Percentiles rank a stretch among this genome's conserved stretches.
phyloP scores from a whole-genome alignment of 2,329 filamentous ascomycete species.

The Fusarium caatingaense region DNA sequence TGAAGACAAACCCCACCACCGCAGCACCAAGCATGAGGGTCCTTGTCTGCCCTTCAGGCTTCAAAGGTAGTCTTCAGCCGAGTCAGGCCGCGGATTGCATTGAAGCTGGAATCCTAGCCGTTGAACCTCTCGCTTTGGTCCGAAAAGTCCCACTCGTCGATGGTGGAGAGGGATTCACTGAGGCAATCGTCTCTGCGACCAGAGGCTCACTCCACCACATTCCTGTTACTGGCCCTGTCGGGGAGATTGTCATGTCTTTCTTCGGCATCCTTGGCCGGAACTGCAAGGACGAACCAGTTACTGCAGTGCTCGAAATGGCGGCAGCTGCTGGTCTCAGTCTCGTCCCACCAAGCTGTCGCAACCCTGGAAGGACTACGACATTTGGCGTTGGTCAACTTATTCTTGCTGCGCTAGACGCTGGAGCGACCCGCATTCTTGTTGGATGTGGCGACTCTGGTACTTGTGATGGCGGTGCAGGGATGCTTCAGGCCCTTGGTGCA shows the following conservation, averaged over 20 bases:
- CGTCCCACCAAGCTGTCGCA: constrained; percentile 56
- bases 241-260: constrained; percentile 55
- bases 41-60: constrained; percentile 64
- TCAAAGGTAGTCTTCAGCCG: constrained; percentile 64
- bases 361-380: constrained; percentile 62
- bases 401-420: constrained; percentile 57
- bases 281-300: constrained; percentile 41
- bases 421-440: constrained; percentile 59
- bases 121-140: constrained; percentile 48
- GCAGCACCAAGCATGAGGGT: constrained; percentile 46
- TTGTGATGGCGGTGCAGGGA: constrained; percentile 64
- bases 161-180: constrained; percentile 64
- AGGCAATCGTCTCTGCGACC: constrained; percentile 58
- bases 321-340: constrained; percentile 63
- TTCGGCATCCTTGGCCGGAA: constrained; percentile 57
- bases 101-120: constrained; percentile 14
- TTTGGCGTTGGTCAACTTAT: constrained; percentile 64
- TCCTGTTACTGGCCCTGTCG: constrained; percentile 58
- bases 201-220: constrained; percentile 53
- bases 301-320: constrained; percentile 65
- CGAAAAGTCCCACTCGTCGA: constrained; percentile 64
- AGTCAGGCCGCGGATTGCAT: constrained; percentile 59
- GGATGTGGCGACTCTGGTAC: constrained; percentile 67
- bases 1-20: constrained; percentile 1
- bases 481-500: constrained; percentile 65